Evolutionary conservation across 1,284 basidiomycete genomes (phyloP), one percentile per base, ranked within the genome.

Genomic region (Sanguinoderma infundibulare): DNA sequence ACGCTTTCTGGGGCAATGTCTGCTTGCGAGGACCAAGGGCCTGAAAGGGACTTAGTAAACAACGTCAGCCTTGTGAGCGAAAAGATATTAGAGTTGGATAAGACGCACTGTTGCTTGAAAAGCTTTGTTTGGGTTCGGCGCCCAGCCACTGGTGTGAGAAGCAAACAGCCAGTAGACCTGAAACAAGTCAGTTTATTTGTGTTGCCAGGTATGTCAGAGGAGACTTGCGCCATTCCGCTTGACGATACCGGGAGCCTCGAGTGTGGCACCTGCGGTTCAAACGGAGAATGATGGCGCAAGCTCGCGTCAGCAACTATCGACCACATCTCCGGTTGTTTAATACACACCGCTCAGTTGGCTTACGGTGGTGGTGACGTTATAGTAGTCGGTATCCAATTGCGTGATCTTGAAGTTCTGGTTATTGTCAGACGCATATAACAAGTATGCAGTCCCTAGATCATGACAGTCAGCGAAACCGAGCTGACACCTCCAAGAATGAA

Each of bases 331-430:
- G 12, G 17, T 34, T 22, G 20, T 38, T 54, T 61, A 34, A 60
- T 24, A 70, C 76, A 14, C 54, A 84, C 84, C 81, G 57, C 75
- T 70, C 53, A 86, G 68, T 17, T 81, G 79, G 55, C 79, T 80
- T 12, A 79, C 81, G 61, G 83, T 77, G 6, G 80, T 73, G 1
- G 79, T 77, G 22, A 87, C 82, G 61, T 83, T 85, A 69, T 86
- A 84, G 65, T 87, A 89, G 68, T 87, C 79, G 4, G 79, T 66
- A 65, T 85, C 83, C 59, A 88, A 70, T 55, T 74, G 74, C 10
- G 86, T 79, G 28, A 89, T 86, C 78, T 89, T 88, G 78, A 87
- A 87, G 70, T 87, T 83, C 72, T 86, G 84, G 71, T 89, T 88
- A 72, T 86, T 86, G 73, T 88, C 86, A 2, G 85, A 87, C 10